Evolutionary conservation across 177 flowering plant genomes (phyloP).

Genomic region (Vitis hybrid): DNA sequence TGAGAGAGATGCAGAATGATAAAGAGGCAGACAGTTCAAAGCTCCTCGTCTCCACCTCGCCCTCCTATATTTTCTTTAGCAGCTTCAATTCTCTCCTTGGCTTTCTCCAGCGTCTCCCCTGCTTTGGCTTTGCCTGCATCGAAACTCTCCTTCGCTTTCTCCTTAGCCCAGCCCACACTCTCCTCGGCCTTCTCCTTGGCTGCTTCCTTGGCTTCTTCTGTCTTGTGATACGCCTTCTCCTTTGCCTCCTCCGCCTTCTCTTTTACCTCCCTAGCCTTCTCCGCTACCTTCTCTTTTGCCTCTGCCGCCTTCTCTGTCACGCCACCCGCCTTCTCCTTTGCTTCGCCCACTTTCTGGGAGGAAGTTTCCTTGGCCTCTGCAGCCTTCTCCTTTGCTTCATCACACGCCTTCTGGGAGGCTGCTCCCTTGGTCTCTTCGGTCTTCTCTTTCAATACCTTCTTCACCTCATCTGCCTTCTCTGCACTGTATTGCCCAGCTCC

Average conservation of each 20-base stretch:
- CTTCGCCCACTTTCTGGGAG: background rate
- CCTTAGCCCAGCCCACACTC: conserved; percentile 26
- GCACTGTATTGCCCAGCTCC: conserved; percentile 9
- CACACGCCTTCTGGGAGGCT: conserved; percentile 5
- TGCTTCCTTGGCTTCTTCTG: background rate
- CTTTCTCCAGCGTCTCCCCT: conserved; percentile 25
- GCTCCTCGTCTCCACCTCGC: conserved; percentile 19
- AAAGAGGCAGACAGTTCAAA: conserved; percentile 2
- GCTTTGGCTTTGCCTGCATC: conserved; percentile 28
- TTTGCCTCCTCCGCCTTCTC: conserved; percentile 7
- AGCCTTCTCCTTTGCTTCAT: conserved; percentile 20
- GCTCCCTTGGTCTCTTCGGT: conserved; percentile 9
- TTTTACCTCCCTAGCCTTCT: background rate
- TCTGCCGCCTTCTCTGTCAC: conserved; percentile 5
- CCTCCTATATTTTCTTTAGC: conserved; percentile 15
- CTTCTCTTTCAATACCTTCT: conserved; percentile 2
- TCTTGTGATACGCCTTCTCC: background rate
- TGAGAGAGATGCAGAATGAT: too few species aligned
- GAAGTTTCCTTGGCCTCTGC: background rate
- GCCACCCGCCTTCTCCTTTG: conserved; percentile 13
- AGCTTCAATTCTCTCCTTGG: conserved; percentile 25
- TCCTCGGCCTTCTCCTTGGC: conserved; percentile 17
- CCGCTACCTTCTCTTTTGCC: conserved; percentile 1
- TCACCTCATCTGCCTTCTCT: conserved; percentile 9
- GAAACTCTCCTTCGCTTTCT: conserved; percentile 33